phyloP scores from a whole-genome alignment of 306 rosid species.

The Acmispon strigosus region DNA sequence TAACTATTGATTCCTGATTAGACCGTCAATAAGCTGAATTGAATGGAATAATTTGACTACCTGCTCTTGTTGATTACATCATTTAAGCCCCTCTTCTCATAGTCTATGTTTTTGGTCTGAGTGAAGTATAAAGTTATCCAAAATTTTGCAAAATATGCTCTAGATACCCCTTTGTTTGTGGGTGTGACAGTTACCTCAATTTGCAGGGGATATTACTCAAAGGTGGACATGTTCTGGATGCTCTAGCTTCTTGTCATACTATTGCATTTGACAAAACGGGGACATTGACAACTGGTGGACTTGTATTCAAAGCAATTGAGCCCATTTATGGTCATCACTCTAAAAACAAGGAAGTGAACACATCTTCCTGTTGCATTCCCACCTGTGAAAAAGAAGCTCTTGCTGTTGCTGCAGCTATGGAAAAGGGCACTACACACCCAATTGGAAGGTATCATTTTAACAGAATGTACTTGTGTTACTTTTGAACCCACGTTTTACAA shows the following conservation, averaged over 20 bases:
- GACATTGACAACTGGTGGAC: conserved; percentile 93
- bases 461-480: conserved; percentile 8
- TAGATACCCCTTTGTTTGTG: neutral
- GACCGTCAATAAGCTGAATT: conserved; percentile 5
- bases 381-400: conserved; percentile 97
- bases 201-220: conserved; percentile 87
- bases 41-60: neutral
- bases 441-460: conserved; percentile 75
- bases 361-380: conserved; percentile 76
- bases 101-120: neutral
- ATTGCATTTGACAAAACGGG: conserved; percentile 98
- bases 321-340: conserved; percentile 80
- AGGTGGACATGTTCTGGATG: conserved; percentile 95
- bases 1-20: neutral
- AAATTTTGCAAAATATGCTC: neutral
- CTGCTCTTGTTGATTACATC: neutral
- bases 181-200: conserved; percentile 12
- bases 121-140: neutral
- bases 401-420: conserved; percentile 99
- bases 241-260: conserved; percentile 89
- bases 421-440: conserved; percentile 97
- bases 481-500: neutral
- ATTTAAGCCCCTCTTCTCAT: neutral
- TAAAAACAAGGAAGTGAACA: conserved; percentile 25
- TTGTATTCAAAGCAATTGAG: conserved; percentile 84